Evolutionary conservation across 257 asterid species (phyloP), one percentile per base, ranked within the genome.

Genomic region (Eucommia ulmoides): DNA sequence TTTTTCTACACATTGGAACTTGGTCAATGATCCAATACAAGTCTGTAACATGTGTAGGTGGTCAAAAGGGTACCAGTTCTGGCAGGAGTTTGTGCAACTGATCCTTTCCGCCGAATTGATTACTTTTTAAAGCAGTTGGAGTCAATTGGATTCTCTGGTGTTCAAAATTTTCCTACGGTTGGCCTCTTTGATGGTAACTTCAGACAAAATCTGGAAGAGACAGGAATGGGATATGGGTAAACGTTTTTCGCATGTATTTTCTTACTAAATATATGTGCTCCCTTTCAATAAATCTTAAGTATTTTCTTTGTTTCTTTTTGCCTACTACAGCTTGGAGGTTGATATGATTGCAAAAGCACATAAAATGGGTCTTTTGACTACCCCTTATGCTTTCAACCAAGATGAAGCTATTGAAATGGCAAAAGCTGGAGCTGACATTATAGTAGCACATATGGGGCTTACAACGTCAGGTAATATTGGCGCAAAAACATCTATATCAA

Each of bases 361-460:
- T 56, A 69, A 72, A 55, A 76, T 89, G 88, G 98, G 98, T 26
- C 78, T 85, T 65, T 71, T 89, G 72, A 89, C 98, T 5, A 89
- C 98, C 26, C 98, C 98, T 2, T 89, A 89, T 62, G 96, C 96
- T 52, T 89, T 89, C 73, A 80, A 83, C 58, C 61, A 74, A 67
- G 79, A 80, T 48, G 98, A 89, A 78, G 98, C 94, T 33, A 47
- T 46, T 33, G 87, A 81, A 54, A 89, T 89, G 98, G 86, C 94
- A 47, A 68, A 74, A 78, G 94, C 93, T 23, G 98, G 96, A 64
- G 98, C 98, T 33, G 98, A 89, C 74, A 73, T 89, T 58, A 71
- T 85, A 3, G 98, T 89, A 66, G 98, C 98, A 9, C 96, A 89
- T 65, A 85, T 85, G 98, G 98, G 98, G 63, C 96, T 89, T 49